These are phyloP conservation scores for Aegilops sharonensis DNA, from an alignment of 176 grass and related monocot genomes.

Conservation along the genomic window DNA sequence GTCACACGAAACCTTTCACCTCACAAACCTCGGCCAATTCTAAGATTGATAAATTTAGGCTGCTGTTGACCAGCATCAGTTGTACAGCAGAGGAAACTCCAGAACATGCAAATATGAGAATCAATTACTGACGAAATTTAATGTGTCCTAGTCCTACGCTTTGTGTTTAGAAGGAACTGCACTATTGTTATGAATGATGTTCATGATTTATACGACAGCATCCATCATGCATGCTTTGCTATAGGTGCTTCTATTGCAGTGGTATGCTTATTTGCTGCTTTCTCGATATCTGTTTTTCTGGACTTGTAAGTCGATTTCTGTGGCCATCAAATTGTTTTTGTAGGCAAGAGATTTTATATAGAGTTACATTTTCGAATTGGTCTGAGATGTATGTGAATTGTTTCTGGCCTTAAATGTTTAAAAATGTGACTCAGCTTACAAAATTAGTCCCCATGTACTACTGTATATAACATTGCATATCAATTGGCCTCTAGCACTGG, in stretches of 20 bases:
- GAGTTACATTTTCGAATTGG: background rate
- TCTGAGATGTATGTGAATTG: background rate
- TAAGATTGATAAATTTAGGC: background rate
- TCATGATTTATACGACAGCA: background rate
- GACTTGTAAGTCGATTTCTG: background rate
- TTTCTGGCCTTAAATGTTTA: background rate
- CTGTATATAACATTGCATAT: background rate
- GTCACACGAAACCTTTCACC: background rate
- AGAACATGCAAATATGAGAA: background rate
- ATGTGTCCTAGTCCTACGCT: background rate
- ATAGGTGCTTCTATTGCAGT: background rate
- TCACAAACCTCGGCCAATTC: background rate
- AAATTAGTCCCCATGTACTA: background rate
- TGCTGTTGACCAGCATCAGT: background rate
- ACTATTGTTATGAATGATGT: background rate
- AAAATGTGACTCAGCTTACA: background rate
- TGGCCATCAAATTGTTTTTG: background rate
- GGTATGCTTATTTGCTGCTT: background rate
- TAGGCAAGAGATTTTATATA: background rate
- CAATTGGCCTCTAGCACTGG: background rate
- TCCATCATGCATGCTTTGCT: background rate
- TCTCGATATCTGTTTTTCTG: background rate
- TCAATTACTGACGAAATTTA: background rate
- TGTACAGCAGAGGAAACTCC: background rate
- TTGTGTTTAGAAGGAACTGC: background rate